Base-by-base conservation (phyloP, 495 filamentous ascomycete species). In the Haplographium delicatum region DNA sequence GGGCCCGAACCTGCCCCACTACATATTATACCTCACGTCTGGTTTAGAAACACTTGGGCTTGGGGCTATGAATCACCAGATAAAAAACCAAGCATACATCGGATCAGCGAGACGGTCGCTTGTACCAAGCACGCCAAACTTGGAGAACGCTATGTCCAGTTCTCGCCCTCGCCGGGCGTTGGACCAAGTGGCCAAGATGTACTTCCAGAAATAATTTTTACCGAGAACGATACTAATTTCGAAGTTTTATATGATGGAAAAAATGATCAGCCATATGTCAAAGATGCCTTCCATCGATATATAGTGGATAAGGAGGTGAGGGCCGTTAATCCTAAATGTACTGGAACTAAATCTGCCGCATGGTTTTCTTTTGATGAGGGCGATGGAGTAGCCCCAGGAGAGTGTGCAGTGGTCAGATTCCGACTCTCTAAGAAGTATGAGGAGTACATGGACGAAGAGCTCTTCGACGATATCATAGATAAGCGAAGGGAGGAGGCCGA, bases 21-120 rank as follows among this genome's bases (percentile, higher is more conserved):
- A 53, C 91, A 97, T 66, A 95, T 97, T 55, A 71, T 97, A 45
- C 91, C 91, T 7, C 91, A 96, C 49, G 82, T 95, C 16, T 96
- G 91, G 90, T 97, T 96, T 71, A 78, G 91, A 25, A 97, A 97
- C 63, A 96, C 91, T 8, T 97, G 91, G 91, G 73, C 84, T 15
- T 97, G 91, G 91, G 89, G 88, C 19, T 76, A 83, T 33, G 85
- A 94, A 57, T 64, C 79, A 10, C 65, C 71, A 20, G 72, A 83
- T 13, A 83, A 82, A 50, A 95, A 90, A 69, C 91, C 91, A 0
- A 78, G 71, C 6, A 85, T 96, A 50, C 73, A 76, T 13, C 71
- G 80, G 54, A 66, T 82, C 30, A 71, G 71, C 4, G 78, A 85
- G 19, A 80, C 85, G 3, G 69, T 82, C 31, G 84, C 81, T 30